phyloP scores from a whole-genome alignment of 768 basidiomycete genomes.

The Serendipita indica region DNA sequence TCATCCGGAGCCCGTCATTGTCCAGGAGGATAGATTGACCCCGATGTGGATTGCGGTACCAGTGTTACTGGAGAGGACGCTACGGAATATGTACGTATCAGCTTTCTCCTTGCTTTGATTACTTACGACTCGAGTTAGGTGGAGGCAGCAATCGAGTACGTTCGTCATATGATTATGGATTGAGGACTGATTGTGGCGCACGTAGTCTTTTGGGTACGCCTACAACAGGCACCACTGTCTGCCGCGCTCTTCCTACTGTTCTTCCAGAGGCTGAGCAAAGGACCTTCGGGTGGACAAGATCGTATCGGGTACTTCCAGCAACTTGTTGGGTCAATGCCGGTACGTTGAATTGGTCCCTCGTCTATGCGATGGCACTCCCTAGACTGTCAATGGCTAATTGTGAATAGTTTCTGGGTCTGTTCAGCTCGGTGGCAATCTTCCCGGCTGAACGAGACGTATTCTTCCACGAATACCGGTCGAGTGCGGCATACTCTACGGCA shows the following conservation, averaged over 20 bases:
- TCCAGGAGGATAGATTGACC: constrained; percentile 16
- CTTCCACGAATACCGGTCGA: constrained; percentile 29
- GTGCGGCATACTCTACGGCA: constrained; percentile 26
- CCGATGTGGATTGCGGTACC: constrained; percentile 25
- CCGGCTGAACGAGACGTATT: constrained; percentile 30
- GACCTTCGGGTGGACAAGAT: constrained; percentile 28
- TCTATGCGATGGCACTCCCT: constrained; percentile 12
- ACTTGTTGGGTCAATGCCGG: background rate
- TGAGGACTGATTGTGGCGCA: background rate
- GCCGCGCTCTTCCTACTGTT: constrained; percentile 24
- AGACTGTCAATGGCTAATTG: too few relatives aligned
- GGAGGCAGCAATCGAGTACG: constrained; percentile 13
- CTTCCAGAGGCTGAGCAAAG: constrained; percentile 24
- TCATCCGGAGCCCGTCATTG: background rate
- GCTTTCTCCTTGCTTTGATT: constrained; percentile 22
- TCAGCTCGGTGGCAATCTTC: constrained; percentile 24
- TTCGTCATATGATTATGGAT: constrained; percentile 15
- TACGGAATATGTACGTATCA: constrained; percentile 26
- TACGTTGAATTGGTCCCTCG: constrained; percentile 22
- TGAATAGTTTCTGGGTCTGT: constrained; percentile 27
- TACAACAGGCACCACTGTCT: constrained; percentile 15
- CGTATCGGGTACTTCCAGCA: constrained; percentile 20
- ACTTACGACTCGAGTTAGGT: constrained; percentile 15
- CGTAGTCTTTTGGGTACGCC: background rate
- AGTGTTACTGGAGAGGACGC: constrained; percentile 26